Base-by-base conservation (phyloP, 1,139 yeast species). In the Hyphopichia khmerensis region DNA sequence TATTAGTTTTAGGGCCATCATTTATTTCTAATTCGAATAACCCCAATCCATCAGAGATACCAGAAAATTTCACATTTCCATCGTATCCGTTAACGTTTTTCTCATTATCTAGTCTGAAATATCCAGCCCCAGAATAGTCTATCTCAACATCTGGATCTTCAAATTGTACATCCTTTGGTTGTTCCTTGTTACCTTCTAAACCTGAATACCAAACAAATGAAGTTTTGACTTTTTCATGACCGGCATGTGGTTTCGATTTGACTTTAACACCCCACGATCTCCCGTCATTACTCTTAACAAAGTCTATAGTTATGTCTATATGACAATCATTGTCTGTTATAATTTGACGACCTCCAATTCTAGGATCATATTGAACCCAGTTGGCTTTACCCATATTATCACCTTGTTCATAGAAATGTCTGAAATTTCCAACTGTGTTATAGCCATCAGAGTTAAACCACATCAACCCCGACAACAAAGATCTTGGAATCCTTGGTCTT, bases 291-390 rank as follows among this genome's bases (percentile, higher is more conserved):
- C 82, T 77, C 64, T 93, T 93, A 30, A 86, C 85, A 61, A 90
- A 87, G 48, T 85, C 88, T 7, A 89, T 81, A 1, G 78, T 75
- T 35, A 95, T 57, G 46, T 79, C 77, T 3, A 90, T 62, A 44
- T 81, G 81, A 49, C 81, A 78, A 34, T 79, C 86, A 19, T 67
- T 62, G 60, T 93, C 99, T 36, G 74, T 69, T 33, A 95, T 83
- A 1, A 79, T 69, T 56, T 93, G 95, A 45, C 79, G 71, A 0
- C 99, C 99, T 29, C 99, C 99, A 21, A 65, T 48, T 49, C 98
- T 75, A 3, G 97, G 93, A 59, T 95, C 98, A 60, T 84, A 93
- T 38, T 75, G 69, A 17, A 81, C 75, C 98, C 98, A 93, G 33
- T 95, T 91, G 53, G 89, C 95, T 43, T 79, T 82, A 33, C 72